A percentile compares a stretch with the other conserved stretches of the same genome.
These are phyloP conservation scores for Chytriomyces hyalinus DNA, from an alignment of 192 early-diverging fungal genomes.

Conservation along the genomic window DNA sequence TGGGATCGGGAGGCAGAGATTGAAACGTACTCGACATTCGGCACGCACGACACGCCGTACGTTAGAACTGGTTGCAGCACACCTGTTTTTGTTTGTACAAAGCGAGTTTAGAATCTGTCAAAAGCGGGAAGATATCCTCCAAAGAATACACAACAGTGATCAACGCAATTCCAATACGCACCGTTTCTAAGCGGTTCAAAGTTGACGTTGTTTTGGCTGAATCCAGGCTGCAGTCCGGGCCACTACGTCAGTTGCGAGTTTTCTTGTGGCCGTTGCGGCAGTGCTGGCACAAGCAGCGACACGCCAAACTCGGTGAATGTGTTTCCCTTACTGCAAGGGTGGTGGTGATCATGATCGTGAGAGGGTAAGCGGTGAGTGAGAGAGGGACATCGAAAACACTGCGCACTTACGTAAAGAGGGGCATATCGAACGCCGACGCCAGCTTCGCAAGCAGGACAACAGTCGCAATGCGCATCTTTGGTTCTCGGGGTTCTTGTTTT, in stretches of 20 bases:
- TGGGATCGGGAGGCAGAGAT: too few relatives aligned
- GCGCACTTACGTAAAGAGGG: background rate
- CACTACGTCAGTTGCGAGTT: slow-evolving; percentile 11
- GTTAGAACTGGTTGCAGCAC: slow-evolving; percentile 33
- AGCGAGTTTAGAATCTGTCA: background rate
- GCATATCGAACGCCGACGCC: slow-evolving; percentile 15
- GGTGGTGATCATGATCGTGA: too few relatives aligned
- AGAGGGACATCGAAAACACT: background rate
- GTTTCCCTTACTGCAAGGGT: slow-evolving; percentile 2
- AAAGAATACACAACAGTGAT: too few relatives aligned
- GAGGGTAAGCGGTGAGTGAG: background rate
- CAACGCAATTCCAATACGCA: background rate
- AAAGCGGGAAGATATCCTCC: too few relatives aligned
- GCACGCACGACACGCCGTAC: slow-evolving; percentile 19
- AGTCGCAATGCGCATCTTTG: too few relatives aligned
- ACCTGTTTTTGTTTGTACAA: background rate
- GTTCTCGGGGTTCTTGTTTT: too few relatives aligned
- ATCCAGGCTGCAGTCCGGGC: slow-evolving; percentile 33
- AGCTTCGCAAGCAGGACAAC: background rate
- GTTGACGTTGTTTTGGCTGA: slow-evolving; percentile 15
- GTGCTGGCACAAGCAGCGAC: slow-evolving; percentile 8
- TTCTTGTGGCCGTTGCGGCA: slow-evolving; percentile 3
- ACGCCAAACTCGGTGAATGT: slow-evolving; percentile 8
- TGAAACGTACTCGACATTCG: background rate
- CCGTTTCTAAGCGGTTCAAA: slow-evolving; percentile 30